These are phyloP conservation scores for Diaporthe ampelina DNA, from an alignment of 2,329 filamentous ascomycete genomes.

Conservation along the genomic window DNA sequence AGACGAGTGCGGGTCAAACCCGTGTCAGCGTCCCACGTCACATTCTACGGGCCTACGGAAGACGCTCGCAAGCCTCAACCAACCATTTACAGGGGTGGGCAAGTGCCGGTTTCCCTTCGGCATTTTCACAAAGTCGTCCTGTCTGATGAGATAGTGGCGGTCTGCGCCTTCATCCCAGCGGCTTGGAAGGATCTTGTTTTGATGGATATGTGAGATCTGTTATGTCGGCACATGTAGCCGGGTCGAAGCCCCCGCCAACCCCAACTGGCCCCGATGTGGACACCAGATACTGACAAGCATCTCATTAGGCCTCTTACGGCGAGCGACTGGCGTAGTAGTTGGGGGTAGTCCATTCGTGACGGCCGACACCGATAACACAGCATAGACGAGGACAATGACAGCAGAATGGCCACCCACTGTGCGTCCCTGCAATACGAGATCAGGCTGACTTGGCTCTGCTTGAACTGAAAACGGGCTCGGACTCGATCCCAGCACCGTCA, in stretches of 20 bases:
- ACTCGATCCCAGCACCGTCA: background rate
- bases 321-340: background rate
- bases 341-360: background rate
- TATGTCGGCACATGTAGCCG: slow-evolving; percentile 2
- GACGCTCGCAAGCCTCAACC: slow-evolving; percentile 9
- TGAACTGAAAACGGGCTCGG: too few species aligned
- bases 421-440: background rate
- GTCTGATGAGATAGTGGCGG: slow-evolving; percentile 19
- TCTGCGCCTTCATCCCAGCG: slow-evolving; percentile 10
- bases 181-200: slow-evolving; percentile 5
- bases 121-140: slow-evolving; percentile 22
- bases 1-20: slow-evolving; percentile 4
- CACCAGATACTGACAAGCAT: slow-evolving; percentile 11
- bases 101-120: slow-evolving; percentile 19
- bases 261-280: background rate
- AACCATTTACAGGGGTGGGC: slow-evolving; percentile 5
- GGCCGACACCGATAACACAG: background rate
- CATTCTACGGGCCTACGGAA: slow-evolving; percentile 27
- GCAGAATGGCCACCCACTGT: background rate
- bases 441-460: background rate
- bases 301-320: background rate
- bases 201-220: slow-evolving; percentile 2
- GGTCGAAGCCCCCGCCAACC: background rate
- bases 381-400: background rate
- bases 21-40: slow-evolving; percentile 1